Conservation (phyloP, 352 stramenopile genomes). For the Nothophytophthora sp. region DNA sequence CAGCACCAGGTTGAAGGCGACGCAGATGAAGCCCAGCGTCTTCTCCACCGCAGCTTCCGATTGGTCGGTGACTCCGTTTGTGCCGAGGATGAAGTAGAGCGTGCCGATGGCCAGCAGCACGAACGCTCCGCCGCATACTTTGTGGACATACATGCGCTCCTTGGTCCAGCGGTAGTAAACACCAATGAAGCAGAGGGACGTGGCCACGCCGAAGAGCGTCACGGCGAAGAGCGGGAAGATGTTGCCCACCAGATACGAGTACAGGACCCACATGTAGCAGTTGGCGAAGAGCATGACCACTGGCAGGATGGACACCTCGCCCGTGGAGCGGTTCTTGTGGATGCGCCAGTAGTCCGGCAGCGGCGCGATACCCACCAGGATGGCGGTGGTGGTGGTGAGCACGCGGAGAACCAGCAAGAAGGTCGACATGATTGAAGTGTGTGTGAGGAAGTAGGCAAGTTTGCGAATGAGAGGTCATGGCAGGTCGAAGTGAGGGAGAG, state of each 20-base stretch:
- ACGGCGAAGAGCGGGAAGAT: conserved; percentile 15
- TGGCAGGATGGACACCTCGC: conserved; percentile 2
- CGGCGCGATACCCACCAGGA: neutral
- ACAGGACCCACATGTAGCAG: conserved; percentile 1
- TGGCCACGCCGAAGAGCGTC: neutral
- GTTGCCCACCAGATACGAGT: conserved; percentile 4
- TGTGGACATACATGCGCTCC: conserved; percentile 1
- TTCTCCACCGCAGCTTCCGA: neutral
- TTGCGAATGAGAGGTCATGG: neutral
- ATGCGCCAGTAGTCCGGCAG: neutral
- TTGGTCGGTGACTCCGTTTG: neutral
- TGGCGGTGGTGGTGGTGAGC: neutral
- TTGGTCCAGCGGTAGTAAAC: neutral
- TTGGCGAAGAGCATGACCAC: conserved; percentile 5
- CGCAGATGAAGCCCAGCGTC: conserved; percentile 1
- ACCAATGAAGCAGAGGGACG: neutral
- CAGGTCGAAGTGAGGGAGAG: neutral
- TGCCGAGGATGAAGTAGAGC: neutral
- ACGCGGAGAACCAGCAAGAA: neutral
- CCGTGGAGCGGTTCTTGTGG: no score
- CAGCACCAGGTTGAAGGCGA: neutral
- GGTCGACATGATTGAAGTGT: neutral
- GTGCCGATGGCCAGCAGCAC: neutral
- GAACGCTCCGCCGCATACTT: neutral
- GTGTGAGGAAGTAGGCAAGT: neutral